These are phyloP conservation scores for Teratosphaeria nubilosa DNA, from an alignment of 2,329 filamentous ascomycete species.

Conservation along the genomic window DNA sequence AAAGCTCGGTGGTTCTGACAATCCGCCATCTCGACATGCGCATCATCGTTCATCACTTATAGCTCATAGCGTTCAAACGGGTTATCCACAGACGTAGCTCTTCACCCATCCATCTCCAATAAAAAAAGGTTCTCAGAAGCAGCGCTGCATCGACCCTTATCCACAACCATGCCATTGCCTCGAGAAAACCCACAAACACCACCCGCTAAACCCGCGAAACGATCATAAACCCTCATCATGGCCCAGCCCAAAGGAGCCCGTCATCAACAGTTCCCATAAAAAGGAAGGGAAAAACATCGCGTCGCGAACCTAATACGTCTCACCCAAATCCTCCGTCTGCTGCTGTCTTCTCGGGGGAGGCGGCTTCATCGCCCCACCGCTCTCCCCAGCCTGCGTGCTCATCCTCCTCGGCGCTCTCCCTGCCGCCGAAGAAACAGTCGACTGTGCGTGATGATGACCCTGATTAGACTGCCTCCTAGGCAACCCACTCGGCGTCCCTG, in stretches of 20 bases:
- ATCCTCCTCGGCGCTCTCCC: conserved; percentile 8
- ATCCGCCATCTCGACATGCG: no score
- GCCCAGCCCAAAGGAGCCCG: not conserved
- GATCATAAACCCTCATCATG: not conserved
- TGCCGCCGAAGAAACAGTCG: not conserved
- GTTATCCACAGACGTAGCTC: no score
- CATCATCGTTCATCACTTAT: no score
- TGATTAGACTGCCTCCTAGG: conserved; percentile 3
- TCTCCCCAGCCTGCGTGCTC: conserved; percentile 13
- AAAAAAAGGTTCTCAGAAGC: no score
- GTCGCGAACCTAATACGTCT: conserved; percentile 20
- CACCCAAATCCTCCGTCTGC: conserved; percentile 21
- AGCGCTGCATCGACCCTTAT: no score
- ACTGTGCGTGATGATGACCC: conserved; percentile 1
- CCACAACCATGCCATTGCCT: no score
- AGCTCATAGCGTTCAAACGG: no score
- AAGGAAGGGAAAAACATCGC: not conserved
- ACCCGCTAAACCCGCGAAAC: not conserved
- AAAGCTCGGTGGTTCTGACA: no score
- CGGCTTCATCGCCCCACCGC: conserved; percentile 35
- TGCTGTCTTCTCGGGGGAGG: conserved; percentile 36
- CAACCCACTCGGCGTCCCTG: conserved; percentile 8
- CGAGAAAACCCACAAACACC: not conserved
- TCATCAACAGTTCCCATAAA: not conserved
- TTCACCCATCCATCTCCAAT: no score